These are phyloP conservation scores for Erysimum cheiranthoides DNA, from an alignment of 345 rosid genomes.

Conservation along the genomic window DNA sequence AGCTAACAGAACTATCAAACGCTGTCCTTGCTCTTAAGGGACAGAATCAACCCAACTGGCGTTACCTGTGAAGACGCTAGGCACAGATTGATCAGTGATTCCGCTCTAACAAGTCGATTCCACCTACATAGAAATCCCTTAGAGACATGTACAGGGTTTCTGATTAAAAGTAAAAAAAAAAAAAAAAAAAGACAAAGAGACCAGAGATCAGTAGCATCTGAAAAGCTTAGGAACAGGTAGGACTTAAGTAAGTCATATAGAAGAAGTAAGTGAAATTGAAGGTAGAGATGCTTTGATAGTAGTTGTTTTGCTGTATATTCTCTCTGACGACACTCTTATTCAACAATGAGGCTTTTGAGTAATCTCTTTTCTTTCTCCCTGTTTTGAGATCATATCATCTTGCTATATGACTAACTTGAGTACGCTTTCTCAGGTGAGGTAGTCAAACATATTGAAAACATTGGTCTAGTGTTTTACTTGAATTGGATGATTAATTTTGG, in stretches of 20 bases:
- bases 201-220: conserved; percentile 34
- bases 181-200: conserved; percentile 18
- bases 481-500: conserved; percentile 1
- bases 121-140: conserved; percentile 47
- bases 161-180: conserved; percentile 14
- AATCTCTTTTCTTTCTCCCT: conserved; percentile 2
- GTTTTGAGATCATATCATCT: not conserved
- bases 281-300: conserved; percentile 18
- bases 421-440: conserved; percentile 56
- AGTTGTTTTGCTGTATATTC: conserved; percentile 38
- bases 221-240: conserved; percentile 42
- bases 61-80: conserved; percentile 26
- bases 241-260: conserved; percentile 15
- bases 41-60: conserved; percentile 45
- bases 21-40: conserved; percentile 60
- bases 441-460: conserved; percentile 15
- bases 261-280: conserved; percentile 6
- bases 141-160: conserved; percentile 47
- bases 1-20: conserved; percentile 64
- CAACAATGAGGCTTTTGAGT: conserved; percentile 25
- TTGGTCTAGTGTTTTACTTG: conserved; percentile 1
- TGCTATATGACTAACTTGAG: not conserved
- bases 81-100: conserved; percentile 27
- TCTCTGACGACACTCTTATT: conserved; percentile 27
- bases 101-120: conserved; percentile 13